phyloP scores from a whole-genome alignment of 1,139 yeast genomes.

The Lizanozyma gosingica region DNA sequence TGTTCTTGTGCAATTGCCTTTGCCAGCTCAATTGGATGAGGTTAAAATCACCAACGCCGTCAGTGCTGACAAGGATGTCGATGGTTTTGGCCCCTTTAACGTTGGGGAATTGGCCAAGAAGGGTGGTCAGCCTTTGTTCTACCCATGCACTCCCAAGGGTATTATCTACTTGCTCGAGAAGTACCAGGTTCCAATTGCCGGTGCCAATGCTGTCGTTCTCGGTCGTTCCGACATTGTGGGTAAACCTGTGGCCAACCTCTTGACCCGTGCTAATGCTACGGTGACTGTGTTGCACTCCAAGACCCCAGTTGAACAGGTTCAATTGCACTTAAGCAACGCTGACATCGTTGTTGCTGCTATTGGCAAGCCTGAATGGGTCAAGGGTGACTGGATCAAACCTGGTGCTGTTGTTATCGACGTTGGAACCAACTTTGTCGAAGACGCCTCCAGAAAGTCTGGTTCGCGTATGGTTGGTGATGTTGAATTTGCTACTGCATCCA shows the following conservation, averaged over 20 bases:
- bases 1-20: slow-evolving; percentile 81
- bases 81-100: slow-evolving; percentile 87
- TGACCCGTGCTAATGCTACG: slow-evolving; percentile 73
- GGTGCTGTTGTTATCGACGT: slow-evolving; percentile 91
- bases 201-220: slow-evolving; percentile 84
- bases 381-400: slow-evolving; percentile 82
- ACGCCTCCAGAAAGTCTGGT: slow-evolving; percentile 71
- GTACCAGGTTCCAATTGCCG: slow-evolving; percentile 55
- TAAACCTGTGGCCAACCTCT: slow-evolving; percentile 77
- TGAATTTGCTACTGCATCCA: slow-evolving; percentile 60
- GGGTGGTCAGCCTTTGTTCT: slow-evolving; percentile 75
- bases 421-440: slow-evolving; percentile 86
- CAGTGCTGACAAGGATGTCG: slow-evolving; percentile 78
- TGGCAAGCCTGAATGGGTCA: slow-evolving; percentile 74
- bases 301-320: slow-evolving; percentile 50
- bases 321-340: slow-evolving; percentile 55
- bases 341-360: slow-evolving; percentile 91
- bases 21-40: slow-evolving; percentile 79
- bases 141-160: slow-evolving; percentile 97
- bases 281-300: slow-evolving; percentile 80
- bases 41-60: slow-evolving; percentile 72
- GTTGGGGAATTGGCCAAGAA: slow-evolving; percentile 89
- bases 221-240: slow-evolving; percentile 98
- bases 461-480: slow-evolving; percentile 90
- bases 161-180: slow-evolving; percentile 67